Percentiles rank a stretch among this genome's conserved stretches.
phyloP scores from a whole-genome alignment of 2,329 filamentous ascomycete genomes.

The Colletotrichum destructivum region DNA sequence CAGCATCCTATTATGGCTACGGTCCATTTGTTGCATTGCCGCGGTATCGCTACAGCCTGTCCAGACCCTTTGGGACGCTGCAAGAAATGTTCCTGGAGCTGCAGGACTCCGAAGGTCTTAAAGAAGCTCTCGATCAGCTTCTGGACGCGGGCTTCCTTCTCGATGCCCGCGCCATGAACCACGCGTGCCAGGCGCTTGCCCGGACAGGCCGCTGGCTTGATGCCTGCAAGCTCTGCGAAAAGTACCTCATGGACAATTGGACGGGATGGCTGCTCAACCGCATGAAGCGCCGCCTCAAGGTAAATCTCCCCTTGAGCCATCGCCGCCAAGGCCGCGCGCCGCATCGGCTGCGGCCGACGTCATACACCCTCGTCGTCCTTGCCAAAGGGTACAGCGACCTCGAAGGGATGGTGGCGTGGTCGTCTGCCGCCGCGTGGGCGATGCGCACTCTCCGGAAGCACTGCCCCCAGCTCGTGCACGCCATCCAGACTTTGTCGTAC shows the following conservation, averaged over 20 bases:
- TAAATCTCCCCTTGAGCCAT: slow-evolving; percentile 55
- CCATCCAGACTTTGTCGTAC: slow-evolving; percentile 50
- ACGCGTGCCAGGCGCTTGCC: slow-evolving; percentile 78
- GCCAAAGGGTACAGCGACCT: slow-evolving; percentile 66
- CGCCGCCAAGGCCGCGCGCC: slow-evolving; percentile 57
- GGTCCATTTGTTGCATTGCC: slow-evolving; percentile 54
- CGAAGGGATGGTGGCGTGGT: slow-evolving; percentile 65
- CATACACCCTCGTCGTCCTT: slow-evolving; percentile 64
- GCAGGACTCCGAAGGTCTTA: slow-evolving; percentile 62
- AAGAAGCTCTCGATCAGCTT: slow-evolving; percentile 68
- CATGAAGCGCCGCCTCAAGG: slow-evolving; percentile 44
- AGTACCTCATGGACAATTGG: slow-evolving; percentile 83
- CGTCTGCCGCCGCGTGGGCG: slow-evolving; percentile 58
- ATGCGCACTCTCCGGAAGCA: slow-evolving; percentile 55
- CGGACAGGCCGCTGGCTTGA: slow-evolving; percentile 70
- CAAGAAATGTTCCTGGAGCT: slow-evolving; percentile 59
- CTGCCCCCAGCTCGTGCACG: slow-evolving; percentile 59
- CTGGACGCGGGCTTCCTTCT: slow-evolving; percentile 78
- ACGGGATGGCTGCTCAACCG: slow-evolving; percentile 74
- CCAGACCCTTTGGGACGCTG: slow-evolving; percentile 65
- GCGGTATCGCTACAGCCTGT: slow-evolving; percentile 67
- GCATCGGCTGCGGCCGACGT: slow-evolving; percentile 56
- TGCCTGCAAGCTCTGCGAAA: slow-evolving; percentile 83
- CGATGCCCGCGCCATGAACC: slow-evolving; percentile 86
- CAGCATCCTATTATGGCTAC: slow-evolving; percentile 47